Percentiles rank a stretch among this genome's conserved stretches.
Conservation (phyloP, 495 filamentous ascomycete species). For the Trichoderma parareesei region DNA sequence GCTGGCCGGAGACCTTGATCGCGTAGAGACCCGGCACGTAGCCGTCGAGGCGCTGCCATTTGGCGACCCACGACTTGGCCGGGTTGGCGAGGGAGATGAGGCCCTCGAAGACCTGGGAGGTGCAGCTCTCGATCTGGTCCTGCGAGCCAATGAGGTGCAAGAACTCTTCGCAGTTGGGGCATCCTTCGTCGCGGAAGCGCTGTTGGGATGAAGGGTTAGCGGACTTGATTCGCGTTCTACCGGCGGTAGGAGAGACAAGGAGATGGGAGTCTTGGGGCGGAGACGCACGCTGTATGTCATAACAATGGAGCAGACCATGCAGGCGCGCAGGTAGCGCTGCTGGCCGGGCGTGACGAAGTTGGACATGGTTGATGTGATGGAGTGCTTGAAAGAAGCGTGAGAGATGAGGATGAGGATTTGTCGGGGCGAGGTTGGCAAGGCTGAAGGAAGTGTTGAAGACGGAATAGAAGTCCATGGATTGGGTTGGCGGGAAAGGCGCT, state of each 20-base stretch:
- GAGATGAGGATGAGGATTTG: neutral
- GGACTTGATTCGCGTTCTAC: neutral
- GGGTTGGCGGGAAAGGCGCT: constrained; percentile 3
- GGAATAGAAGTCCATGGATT: neutral
- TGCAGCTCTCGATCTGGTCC: constrained; percentile 85
- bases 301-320: constrained; percentile 96
- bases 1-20: constrained; percentile 73
- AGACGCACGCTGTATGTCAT: constrained; percentile 61
- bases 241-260: too few relatives aligned
- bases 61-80: constrained; percentile 75
- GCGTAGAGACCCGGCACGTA: constrained; percentile 87
- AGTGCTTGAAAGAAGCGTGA: neutral
- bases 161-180: constrained; percentile 92
- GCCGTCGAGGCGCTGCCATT: constrained; percentile 84
- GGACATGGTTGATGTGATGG: constrained; percentile 22
- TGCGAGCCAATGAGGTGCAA: constrained; percentile 68
- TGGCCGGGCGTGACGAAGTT: constrained; percentile 59
- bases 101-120: constrained; percentile 89
- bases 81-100: constrained; percentile 76
- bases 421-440: neutral
- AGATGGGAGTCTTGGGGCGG: neutral
- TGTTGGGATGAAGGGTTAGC: constrained; percentile 20
- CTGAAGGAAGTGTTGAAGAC: constrained; percentile 1
- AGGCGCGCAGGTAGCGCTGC: constrained; percentile 80
- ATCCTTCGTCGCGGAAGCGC: constrained; percentile 78